A percentile compares a stretch with the other conserved stretches of the same genome.
Evolutionary conservation across 306 rosid genomes (phyloP).

Genomic region (Spatholobus suberectus): DNA sequence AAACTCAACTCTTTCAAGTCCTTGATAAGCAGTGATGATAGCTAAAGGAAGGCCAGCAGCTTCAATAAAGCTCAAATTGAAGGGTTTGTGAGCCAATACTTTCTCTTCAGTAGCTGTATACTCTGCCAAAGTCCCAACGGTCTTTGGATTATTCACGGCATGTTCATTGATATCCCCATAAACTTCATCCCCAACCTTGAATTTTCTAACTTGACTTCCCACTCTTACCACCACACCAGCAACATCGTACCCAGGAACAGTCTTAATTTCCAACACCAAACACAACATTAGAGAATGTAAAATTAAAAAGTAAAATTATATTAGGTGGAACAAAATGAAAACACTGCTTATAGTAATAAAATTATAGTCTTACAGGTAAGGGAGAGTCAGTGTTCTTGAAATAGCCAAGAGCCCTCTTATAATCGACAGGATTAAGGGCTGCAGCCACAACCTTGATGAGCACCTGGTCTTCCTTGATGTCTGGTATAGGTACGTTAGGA

Average conservation of each 20-base stretch:
- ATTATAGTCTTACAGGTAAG: constrained; percentile 45
- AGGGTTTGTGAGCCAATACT: constrained; percentile 58
- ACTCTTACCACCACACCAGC: constrained; percentile 34
- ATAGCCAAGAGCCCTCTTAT: constrained; percentile 51
- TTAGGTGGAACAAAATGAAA: too few species aligned
- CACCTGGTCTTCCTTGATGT: constrained; percentile 49
- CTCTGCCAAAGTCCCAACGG: constrained; percentile 10
- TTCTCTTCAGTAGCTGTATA: constrained; percentile 56
- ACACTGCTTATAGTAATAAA: neutral
- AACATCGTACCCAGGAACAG: constrained; percentile 24
- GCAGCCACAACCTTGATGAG: constrained; percentile 68
- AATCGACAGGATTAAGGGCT: constrained; percentile 62
- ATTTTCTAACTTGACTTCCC: neutral
- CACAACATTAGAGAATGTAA: too few species aligned
- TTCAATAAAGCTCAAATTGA: constrained; percentile 63
- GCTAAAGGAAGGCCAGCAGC: constrained; percentile 73
- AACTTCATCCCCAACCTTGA: constrained; percentile 28
- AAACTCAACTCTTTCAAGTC: constrained; percentile 48
- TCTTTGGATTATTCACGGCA: neutral
- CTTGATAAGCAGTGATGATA: constrained; percentile 63
- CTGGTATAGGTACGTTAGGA: constrained; percentile 48
- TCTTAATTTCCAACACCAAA: neutral
- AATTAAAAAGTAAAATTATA: neutral
- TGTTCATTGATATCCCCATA: neutral
- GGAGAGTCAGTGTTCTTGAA: constrained; percentile 39